These are phyloP conservation scores for Wickerhamiella domercqiae DNA, from an alignment of 805 yeast genomes.

Conservation along the genomic window DNA sequence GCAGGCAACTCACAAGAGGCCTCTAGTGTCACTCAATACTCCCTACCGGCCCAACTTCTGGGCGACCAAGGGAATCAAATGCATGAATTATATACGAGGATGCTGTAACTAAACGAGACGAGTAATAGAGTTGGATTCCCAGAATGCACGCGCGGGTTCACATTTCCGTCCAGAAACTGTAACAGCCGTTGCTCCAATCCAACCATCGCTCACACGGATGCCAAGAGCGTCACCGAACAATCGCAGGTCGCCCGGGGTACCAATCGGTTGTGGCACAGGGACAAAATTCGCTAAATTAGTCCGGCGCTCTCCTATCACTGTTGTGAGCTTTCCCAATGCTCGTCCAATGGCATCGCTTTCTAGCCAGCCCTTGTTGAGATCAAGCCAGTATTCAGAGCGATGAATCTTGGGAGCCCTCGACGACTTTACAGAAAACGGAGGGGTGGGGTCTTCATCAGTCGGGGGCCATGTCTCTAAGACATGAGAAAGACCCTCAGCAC, in stretches of 20 bases:
- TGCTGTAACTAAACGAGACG: too few relatives aligned
- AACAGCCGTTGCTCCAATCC: conserved; percentile 13
- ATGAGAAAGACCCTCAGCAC: conserved; percentile 41
- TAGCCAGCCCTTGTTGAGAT: conserved; percentile 1
- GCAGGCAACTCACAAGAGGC: too few relatives aligned
- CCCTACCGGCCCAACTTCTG: too few relatives aligned
- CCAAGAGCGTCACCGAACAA: conserved; percentile 6
- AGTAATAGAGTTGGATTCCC: too few relatives aligned
- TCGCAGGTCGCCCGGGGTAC: neutral
- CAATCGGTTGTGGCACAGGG: conserved; percentile 1
- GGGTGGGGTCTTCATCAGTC: neutral
- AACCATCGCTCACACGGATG: conserved; percentile 12
- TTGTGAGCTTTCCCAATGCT: conserved; percentile 15
- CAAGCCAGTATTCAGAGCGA: conserved; percentile 7
- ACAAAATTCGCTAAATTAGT: conserved; percentile 11
- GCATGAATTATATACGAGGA: too few relatives aligned
- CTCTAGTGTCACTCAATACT: too few relatives aligned
- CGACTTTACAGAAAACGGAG: neutral
- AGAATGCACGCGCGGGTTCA: too few relatives aligned
- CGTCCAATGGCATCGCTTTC: conserved; percentile 13
- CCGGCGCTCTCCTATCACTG: conserved; percentile 12
- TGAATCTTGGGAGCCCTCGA: conserved; percentile 11
- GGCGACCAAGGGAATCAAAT: too few relatives aligned
- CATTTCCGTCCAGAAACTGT: conserved; percentile 15
- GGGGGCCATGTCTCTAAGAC: conserved; percentile 25